A percentile compares a stretch with the other conserved stretches of the same genome.
Evolutionary conservation across 192 early-diverging fungal species (phyloP).

Genomic region (Oehlia diaphana): DNA sequence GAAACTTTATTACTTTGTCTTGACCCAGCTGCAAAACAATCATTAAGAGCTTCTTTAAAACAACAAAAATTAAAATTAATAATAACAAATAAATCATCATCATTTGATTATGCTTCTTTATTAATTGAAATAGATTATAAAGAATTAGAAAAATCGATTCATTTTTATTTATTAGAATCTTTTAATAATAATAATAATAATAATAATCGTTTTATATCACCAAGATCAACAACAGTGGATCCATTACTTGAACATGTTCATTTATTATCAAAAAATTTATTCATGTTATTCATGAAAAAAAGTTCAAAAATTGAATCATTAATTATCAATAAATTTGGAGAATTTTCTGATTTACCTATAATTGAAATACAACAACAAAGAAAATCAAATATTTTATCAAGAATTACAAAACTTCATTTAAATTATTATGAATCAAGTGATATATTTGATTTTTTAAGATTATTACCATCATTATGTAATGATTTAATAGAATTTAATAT

Average conservation of each 20-base stretch:
- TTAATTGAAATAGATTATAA: neutral
- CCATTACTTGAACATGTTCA: neutral
- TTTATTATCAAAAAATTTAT: neutral
- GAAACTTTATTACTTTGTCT: neutral
- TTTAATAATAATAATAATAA: neutral
- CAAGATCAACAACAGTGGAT: no score
- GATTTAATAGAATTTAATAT: neutral
- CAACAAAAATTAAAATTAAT: neutral
- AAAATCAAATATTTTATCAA: neutral
- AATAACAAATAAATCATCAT: neutral
- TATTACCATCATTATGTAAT: neutral
- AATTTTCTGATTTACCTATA: neutral
- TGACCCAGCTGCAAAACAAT: neutral
- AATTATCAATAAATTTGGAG: neutral
- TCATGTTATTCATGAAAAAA: neutral
- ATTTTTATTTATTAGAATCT: neutral
- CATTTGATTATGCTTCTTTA: neutral
- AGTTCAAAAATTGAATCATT: neutral
- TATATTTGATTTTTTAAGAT: neutral
- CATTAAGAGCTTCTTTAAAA: neutral
- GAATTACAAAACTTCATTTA: neutral
- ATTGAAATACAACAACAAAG: neutral
- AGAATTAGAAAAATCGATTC: conserved; percentile 2
- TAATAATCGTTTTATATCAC: neutral
- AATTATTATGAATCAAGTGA: neutral